Evolutionary conservation across 73 alveolate species (phyloP).

Genomic region (Strombidium stylifer): DNA sequence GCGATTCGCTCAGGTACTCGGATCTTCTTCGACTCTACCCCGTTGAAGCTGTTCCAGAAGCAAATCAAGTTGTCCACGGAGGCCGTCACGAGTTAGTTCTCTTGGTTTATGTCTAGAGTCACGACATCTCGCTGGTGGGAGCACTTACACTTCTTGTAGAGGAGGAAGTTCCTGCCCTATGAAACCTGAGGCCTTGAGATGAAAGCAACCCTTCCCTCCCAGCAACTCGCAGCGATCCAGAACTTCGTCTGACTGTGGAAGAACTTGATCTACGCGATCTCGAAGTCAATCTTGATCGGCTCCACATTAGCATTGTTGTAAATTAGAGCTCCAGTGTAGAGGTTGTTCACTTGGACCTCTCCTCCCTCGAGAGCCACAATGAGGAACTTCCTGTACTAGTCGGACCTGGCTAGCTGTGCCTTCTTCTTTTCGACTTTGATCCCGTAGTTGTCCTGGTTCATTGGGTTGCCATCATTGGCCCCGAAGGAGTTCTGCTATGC

Average conservation of each 20-base stretch:
- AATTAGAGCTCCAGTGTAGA: slow-evolving; percentile 18
- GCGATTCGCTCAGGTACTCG: neutral
- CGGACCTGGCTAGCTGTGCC: too few relatives aligned
- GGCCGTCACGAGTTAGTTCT: slow-evolving; percentile 24
- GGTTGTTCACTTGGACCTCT: slow-evolving; percentile 18
- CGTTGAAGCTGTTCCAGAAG: slow-evolving; percentile 36
- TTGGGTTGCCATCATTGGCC: neutral
- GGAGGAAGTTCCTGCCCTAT: neutral
- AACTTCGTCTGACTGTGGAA: slow-evolving; percentile 9
- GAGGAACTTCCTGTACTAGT: slow-evolving; percentile 4
- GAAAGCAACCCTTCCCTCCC: slow-evolving; percentile 36
- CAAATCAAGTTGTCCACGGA: slow-evolving; percentile 20
- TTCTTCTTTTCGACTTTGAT: too few relatives aligned
- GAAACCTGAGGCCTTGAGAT: neutral
- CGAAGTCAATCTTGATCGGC: too few relatives aligned
- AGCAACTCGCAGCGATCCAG: slow-evolving; percentile 17
- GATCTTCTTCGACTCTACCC: slow-evolving; percentile 10
- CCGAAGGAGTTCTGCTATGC: too few relatives aligned
- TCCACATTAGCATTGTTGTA: slow-evolving; percentile 5
- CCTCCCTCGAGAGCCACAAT: slow-evolving; percentile 32
- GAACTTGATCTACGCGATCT: slow-evolving; percentile 9
- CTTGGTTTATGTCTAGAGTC: slow-evolving; percentile 22
- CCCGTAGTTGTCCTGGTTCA: neutral
- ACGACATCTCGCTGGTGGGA: slow-evolving; percentile 9
- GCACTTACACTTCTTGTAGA: neutral